These are phyloP conservation scores for Dimocarpus longan DNA, from an alignment of 345 rosid genomes.

Conservation along the genomic window DNA sequence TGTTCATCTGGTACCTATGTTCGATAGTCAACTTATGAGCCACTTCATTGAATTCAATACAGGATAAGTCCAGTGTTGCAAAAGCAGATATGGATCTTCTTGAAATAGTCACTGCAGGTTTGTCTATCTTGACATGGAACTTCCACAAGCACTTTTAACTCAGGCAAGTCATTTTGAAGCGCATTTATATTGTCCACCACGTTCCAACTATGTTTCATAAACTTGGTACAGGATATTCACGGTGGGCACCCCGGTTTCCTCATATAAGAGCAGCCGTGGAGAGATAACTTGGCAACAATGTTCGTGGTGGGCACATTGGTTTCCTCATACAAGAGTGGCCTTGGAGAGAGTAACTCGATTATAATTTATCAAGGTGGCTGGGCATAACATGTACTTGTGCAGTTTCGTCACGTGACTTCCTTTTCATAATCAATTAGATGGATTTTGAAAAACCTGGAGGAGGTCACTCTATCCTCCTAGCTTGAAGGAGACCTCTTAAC, in stretches of 20 bases:
- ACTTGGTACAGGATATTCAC: slow-evolving; percentile 51
- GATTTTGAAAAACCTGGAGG: no score
- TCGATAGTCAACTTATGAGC: neutral
- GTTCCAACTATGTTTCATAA: neutral
- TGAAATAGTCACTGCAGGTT: slow-evolving; percentile 67
- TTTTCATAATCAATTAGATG: no score
- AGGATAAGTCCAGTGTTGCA: slow-evolving; percentile 33
- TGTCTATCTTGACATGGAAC: slow-evolving; percentile 11
- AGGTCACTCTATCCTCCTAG: neutral
- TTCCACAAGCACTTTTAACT: neutral
- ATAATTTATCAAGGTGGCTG: neutral
- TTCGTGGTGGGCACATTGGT: slow-evolving; percentile 58
- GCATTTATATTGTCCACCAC: neutral
- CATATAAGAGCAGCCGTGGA: slow-evolving; percentile 33
- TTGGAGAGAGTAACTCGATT: slow-evolving; percentile 29
- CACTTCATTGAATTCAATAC: neutral
- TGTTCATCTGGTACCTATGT: slow-evolving; percentile 1
- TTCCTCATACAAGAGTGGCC: slow-evolving; percentile 43
- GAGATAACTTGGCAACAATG: slow-evolving; percentile 42
- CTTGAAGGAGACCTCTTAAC: neutral
- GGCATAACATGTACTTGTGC: neutral
- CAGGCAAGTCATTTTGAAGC: neutral
- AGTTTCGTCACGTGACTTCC: neutral
- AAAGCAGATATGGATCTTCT: slow-evolving; percentile 60
- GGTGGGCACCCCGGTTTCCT: slow-evolving; percentile 71